Evolutionary conservation across 306 rosid species (phyloP).

Genomic region (Dryas octopetala): DNA sequence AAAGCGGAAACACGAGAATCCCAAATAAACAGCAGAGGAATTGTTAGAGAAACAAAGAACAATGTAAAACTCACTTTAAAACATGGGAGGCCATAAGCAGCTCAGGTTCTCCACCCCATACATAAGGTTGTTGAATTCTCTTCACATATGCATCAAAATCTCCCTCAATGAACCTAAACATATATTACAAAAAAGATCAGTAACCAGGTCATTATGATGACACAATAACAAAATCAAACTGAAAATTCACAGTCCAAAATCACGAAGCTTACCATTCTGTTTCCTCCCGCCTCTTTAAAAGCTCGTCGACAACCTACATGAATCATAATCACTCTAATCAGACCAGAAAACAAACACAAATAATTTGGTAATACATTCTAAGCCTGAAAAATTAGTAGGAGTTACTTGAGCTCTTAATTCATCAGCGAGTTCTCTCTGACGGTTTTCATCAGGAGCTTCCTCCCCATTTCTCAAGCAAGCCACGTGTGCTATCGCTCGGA

Average conservation of each 20-base stretch:
- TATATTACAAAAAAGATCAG: neutral
- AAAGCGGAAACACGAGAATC: neutral
- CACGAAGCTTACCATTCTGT: constrained; percentile 68
- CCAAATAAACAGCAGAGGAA: neutral
- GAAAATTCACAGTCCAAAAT: neutral
- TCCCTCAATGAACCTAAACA: constrained; percentile 79
- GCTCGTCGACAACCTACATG: constrained; percentile 77
- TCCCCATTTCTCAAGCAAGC: constrained; percentile 80
- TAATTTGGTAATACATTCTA: neutral
- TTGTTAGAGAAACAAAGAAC: neutral
- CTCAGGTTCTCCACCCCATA: constrained; percentile 98
- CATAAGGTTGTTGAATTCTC: constrained; percentile 66
- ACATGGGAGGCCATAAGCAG: constrained; percentile 93
- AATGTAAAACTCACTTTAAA: constrained; percentile 57
- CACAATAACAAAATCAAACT: constrained; percentile 1
- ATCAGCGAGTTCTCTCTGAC: constrained; percentile 85
- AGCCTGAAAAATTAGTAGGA: neutral
- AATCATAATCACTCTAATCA: constrained; percentile 14
- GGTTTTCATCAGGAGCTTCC: constrained; percentile 82
- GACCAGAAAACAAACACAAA: neutral
- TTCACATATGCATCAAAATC: constrained; percentile 78
- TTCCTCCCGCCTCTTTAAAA: constrained; percentile 80
- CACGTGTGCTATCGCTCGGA: constrained; percentile 88
- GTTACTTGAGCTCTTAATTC: constrained; percentile 84
- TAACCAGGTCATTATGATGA: neutral